Percentiles rank a stretch among this genome's conserved stretches.
phyloP scores from a whole-genome alignment of 2,329 filamentous ascomycete genomes.

The Thielaviopsis cerberus region DNA sequence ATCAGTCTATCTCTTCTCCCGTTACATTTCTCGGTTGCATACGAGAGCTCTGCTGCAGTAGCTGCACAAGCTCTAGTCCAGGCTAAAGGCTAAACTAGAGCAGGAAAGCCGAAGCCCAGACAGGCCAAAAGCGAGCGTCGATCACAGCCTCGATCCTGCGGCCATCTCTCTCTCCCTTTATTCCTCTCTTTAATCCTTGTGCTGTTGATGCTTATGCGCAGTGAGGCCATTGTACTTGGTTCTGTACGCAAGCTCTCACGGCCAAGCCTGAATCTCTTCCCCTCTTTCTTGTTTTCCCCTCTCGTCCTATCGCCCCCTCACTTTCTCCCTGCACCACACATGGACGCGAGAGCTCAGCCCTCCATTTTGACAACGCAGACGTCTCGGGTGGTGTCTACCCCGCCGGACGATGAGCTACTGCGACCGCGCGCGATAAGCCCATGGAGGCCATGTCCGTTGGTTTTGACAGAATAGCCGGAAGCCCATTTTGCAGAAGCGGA shows the following conservation, averaged over 20 bases:
- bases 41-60: not conserved
- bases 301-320: not conserved
- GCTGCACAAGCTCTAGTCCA: not conserved
- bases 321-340: not conserved
- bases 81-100: not conserved
- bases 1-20: not conserved
- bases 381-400: constrained; percentile 2
- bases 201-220: not conserved
- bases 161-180: not conserved
- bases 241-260: not conserved
- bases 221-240: constrained; percentile 3
- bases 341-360: constrained; percentile 7
- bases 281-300: not conserved
- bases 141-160: not conserved
- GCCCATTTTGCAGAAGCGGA: not conserved
- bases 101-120: not conserved
- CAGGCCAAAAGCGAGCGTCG: not conserved
- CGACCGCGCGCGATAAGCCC: not conserved
- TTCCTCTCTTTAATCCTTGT: not conserved
- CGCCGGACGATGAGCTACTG: not conserved
- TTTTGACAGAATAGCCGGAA: not conserved
- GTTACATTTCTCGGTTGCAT: not conserved
- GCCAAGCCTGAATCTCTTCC: not conserved
- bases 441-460: not conserved
- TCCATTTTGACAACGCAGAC: constrained; percentile 8